Conservation (phyloP, 306 rosid genomes). For the Betula pendula region DNA sequence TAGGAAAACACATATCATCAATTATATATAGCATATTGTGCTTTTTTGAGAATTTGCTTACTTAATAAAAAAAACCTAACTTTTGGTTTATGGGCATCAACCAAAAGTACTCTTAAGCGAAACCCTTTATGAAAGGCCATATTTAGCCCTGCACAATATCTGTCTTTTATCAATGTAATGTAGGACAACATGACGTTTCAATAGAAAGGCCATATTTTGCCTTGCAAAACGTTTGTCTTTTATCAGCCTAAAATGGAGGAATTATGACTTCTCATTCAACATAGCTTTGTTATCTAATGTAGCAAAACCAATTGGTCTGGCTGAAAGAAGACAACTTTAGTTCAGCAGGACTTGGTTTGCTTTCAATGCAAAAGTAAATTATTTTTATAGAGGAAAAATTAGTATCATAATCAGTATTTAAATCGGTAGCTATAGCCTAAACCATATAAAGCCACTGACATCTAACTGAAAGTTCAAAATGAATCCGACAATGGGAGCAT, state of each 20-base stretch:
- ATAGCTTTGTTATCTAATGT: not conserved
- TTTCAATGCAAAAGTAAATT: not conserved
- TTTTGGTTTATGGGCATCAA: not conserved
- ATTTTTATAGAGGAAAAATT: not conserved
- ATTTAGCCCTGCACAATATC: not conserved
- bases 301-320: not conserved
- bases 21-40: too few relatives aligned
- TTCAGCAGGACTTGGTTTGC: not conserved
- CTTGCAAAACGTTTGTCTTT: too few relatives aligned
- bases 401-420: not conserved
- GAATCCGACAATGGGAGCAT: conserved; percentile 10
- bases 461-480: conserved; percentile 27
- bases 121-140: not conserved
- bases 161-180: not conserved
- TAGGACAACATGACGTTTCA: not conserved
- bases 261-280: not conserved
- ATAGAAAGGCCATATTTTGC: too few relatives aligned
- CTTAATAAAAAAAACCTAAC: too few relatives aligned
- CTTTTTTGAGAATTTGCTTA: too few relatives aligned
- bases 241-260: too few relatives aligned
- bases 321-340: not conserved
- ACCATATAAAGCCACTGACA: conserved; percentile 5
- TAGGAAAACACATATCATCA: too few relatives aligned
- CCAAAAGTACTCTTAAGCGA: not conserved
- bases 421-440: not conserved